Evolutionary conservation across 768 basidiomycete genomes (phyloP).

Genomic region (Erythrobasidium yunnanense): DNA sequence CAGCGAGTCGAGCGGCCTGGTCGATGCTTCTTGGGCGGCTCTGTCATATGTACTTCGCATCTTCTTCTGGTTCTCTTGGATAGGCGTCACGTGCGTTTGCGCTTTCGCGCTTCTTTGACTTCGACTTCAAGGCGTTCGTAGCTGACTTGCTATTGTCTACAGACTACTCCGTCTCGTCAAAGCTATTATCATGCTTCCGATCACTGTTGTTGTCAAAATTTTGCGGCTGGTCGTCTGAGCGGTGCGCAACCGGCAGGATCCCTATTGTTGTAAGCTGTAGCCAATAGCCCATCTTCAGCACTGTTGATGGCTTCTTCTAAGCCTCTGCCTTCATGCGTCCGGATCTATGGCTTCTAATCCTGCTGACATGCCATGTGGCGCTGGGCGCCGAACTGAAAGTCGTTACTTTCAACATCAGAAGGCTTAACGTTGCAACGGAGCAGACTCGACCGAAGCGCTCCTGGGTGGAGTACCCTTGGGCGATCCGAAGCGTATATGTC

Average conservation of each 20-base stretch:
- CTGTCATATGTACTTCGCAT: constrained; percentile 12
- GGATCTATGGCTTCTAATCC: neutral
- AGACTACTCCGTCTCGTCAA: constrained; percentile 18
- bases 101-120: neutral
- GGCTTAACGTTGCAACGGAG: no score
- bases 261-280: neutral
- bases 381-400: neutral
- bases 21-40: constrained; percentile 11
- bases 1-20: neutral
- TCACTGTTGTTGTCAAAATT: constrained; percentile 14
- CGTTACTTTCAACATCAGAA: neutral
- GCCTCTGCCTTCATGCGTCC: no score
- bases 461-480: neutral
- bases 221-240: neutral
- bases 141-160: neutral
- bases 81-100: constrained; percentile 12
- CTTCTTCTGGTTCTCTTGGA: constrained; percentile 24
- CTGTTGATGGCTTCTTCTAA: neutral
- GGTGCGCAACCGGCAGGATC: neutral
- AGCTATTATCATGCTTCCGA: constrained; percentile 7
- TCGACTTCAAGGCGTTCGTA: no score
- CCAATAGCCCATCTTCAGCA: neutral
- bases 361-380: neutral
- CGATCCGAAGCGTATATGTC: neutral
- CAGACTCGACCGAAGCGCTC: neutral